These are phyloP conservation scores for Corymbia citriodora DNA, from an alignment of 441 rosid species.

Conservation along the genomic window DNA sequence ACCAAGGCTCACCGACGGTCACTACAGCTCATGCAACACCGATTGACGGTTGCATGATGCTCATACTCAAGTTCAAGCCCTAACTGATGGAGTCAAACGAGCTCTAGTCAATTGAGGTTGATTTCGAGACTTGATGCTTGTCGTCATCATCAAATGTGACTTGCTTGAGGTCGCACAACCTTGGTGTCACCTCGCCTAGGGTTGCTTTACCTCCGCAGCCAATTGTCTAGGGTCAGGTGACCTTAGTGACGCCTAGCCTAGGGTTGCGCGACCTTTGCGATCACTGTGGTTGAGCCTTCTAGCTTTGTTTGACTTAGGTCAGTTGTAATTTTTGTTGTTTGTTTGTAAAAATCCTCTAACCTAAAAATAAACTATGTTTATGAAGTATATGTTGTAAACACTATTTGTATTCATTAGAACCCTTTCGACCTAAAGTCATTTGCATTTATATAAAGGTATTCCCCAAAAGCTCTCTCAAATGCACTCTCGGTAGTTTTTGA, in stretches of 20 bases:
- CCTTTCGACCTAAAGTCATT: too few relatives aligned
- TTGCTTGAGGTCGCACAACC: not conserved
- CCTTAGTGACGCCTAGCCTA: rapidly evolving
- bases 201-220: rapidly evolving
- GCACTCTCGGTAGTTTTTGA: not conserved
- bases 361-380: too few relatives aligned
- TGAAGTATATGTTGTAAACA: not conserved
- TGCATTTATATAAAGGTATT: too few relatives aligned
- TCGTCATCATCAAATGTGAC: not conserved
- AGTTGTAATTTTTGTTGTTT: too few relatives aligned
- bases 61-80: too few relatives aligned
- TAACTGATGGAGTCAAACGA: rapidly evolving
- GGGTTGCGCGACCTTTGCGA: too few relatives aligned
- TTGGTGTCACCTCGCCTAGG: rapidly evolving
- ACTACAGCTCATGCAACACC: rapidly evolving
- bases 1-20: rapidly evolving
- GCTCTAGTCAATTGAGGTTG: not conserved
- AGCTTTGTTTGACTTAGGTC: too few relatives aligned
- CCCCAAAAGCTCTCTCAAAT: not conserved
- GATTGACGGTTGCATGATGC: too few relatives aligned
- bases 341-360: too few relatives aligned
- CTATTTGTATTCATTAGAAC: too few relatives aligned
- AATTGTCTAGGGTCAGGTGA: rapidly evolving
- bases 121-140: not conserved
- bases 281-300: too few relatives aligned